A percentile compares a stretch with the other conserved stretches of the same genome.
Conservation (phyloP, 1,284 basidiomycete species). For the Fistulina hepatica region DNA sequence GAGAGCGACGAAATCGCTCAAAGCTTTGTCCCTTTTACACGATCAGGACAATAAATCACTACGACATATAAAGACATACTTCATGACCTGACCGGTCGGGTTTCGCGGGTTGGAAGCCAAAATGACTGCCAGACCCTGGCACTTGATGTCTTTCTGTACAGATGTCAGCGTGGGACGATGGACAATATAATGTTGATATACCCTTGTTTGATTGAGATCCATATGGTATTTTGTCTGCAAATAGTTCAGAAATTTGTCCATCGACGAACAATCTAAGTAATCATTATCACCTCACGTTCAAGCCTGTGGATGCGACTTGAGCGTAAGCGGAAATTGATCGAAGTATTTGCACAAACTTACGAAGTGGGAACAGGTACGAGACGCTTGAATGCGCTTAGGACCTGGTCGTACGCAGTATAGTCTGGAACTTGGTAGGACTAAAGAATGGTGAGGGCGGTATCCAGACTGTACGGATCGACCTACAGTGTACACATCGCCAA, state of each 20-base stretch:
- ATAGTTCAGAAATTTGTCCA: constrained; percentile 2
- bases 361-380: constrained; percentile 84
- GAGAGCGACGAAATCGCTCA: constrained; percentile 69
- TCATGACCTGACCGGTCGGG: constrained; percentile 75
- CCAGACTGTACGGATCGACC: constrained; percentile 18
- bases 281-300: constrained; percentile 20
- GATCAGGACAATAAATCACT: constrained; percentile 1
- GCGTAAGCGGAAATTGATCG: constrained; percentile 6
- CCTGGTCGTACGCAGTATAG: constrained; percentile 80
- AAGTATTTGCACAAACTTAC: constrained; percentile 33
- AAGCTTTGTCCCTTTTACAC: constrained; percentile 54
- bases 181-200: constrained; percentile 15
- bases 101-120: constrained; percentile 88
- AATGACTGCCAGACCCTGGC: constrained; percentile 76
- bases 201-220: constrained; percentile 65
- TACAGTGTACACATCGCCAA: constrained; percentile 75
- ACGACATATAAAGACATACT: constrained; percentile 18
- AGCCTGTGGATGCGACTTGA: constrained; percentile 39
- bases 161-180: constrained; percentile 5
- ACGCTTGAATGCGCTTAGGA: constrained; percentile 79
- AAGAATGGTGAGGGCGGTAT: constrained; percentile 2
- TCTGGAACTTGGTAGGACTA: constrained; percentile 80
- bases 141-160: constrained; percentile 61
- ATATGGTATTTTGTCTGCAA: constrained; percentile 36
- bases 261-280: constrained; percentile 1